A percentile compares a stretch with the other conserved stretches of the same genome.
phyloP scores from a whole-genome alignment of 495 filamentous ascomycete species.

The Xylona heveae region DNA sequence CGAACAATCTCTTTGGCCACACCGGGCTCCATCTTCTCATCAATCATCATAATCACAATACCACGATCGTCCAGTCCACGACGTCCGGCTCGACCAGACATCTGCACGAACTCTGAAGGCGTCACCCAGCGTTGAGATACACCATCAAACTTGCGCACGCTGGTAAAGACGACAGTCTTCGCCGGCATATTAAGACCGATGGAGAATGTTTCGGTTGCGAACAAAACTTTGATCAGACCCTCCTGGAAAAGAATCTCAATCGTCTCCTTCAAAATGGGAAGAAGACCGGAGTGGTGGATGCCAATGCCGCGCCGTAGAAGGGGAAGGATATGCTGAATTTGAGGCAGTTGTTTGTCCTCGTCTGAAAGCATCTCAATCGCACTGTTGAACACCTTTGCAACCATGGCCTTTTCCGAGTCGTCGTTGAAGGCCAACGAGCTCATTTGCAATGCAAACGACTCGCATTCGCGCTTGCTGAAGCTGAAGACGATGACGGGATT shows the following conservation, averaged over 20 bases:
- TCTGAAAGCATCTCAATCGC: constrained; percentile 79
- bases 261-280: constrained; percentile 93
- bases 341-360: constrained; percentile 67
- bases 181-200: constrained; percentile 98
- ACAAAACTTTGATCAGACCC: constrained; percentile 89
- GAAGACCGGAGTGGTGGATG: constrained; percentile 86
- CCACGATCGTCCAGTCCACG: constrained; percentile 93
- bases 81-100: constrained; percentile 91
- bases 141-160: constrained; percentile 86
- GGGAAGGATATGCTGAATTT: constrained; percentile 81
- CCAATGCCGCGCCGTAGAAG: constrained; percentile 82
- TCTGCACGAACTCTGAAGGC: constrained; percentile 93
- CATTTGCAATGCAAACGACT: constrained; percentile 65
- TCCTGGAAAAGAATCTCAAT: constrained; percentile 99
- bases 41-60: constrained; percentile 99
- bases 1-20: constrained; percentile 85
- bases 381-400: constrained; percentile 76
- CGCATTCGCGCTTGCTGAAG: constrained; percentile 94
- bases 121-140: constrained; percentile 64
- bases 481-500: constrained; percentile 98
- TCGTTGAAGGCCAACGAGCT: constrained; percentile 86
- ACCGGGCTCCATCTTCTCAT: constrained; percentile 88
- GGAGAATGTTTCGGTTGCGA: constrained; percentile 96
- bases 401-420: constrained; percentile 89
- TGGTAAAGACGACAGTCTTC: constrained; percentile 95